phyloP scores from a whole-genome alignment of 192 early-diverging fungal species.

The Podila epicladia region DNA sequence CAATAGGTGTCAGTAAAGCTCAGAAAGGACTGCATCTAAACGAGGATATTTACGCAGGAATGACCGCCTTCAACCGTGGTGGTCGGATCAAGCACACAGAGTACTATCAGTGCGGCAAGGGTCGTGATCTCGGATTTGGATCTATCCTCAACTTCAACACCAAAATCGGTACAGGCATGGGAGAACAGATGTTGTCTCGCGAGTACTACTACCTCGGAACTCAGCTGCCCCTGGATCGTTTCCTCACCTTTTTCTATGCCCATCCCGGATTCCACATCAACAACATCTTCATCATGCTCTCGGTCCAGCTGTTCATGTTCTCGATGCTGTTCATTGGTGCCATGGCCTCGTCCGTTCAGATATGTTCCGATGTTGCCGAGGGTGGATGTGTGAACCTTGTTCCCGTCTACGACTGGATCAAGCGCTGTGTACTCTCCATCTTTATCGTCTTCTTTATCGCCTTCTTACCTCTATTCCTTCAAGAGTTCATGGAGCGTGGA shows the following conservation, averaged over 20 bases:
- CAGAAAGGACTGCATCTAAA: slow-evolving; percentile 88
- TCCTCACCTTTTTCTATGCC: slow-evolving; percentile 86
- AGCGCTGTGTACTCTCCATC: slow-evolving; percentile 77
- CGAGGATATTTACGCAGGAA: slow-evolving; percentile 90
- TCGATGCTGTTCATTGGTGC: slow-evolving; percentile 75
- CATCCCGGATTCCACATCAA: slow-evolving; percentile 89
- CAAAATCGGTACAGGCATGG: slow-evolving; percentile 89
- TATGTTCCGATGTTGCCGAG: slow-evolving; percentile 63
- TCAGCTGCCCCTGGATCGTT: slow-evolving; percentile 81
- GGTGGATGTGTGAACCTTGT: slow-evolving; percentile 76
- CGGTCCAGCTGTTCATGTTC: slow-evolving; percentile 81
- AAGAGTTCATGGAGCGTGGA: slow-evolving; percentile 82
- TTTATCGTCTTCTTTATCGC: slow-evolving; percentile 77
- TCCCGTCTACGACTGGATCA: slow-evolving; percentile 78
- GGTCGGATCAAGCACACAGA: slow-evolving; percentile 86
- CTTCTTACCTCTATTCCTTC: slow-evolving; percentile 80
- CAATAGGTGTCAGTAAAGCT: slow-evolving; percentile 74
- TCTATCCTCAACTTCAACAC: slow-evolving; percentile 86
- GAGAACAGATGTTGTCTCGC: slow-evolving; percentile 87
- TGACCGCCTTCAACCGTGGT: slow-evolving; percentile 83
- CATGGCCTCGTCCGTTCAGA: slow-evolving; percentile 62
- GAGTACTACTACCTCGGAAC: slow-evolving; percentile 86
- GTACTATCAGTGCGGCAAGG: slow-evolving; percentile 90
- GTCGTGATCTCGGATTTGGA: slow-evolving; percentile 85
- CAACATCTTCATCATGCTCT: slow-evolving; percentile 83